Conservation (phyloP, 2,329 filamentous ascomycete genomes). For the Penicillium rolfsii region DNA sequence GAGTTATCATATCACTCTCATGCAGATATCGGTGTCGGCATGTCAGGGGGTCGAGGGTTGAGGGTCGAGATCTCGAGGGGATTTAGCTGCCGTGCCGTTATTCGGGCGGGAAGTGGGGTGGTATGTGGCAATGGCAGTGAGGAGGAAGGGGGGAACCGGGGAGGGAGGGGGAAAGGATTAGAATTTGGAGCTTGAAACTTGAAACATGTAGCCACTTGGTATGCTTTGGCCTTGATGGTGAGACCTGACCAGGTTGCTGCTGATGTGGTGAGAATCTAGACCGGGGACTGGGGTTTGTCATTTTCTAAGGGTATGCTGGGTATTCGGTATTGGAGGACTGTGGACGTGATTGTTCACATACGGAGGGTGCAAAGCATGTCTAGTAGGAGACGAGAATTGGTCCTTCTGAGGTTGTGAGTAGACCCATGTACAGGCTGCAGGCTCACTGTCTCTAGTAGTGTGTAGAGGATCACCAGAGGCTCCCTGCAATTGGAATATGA, state of each 20-base stretch:
- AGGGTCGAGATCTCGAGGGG: neutral
- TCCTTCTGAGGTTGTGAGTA: neutral
- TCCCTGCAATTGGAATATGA: neutral
- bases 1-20: neutral
- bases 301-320: neutral
- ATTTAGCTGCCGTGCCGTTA: constrained; percentile 2
- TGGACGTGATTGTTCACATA: neutral
- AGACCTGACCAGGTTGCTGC: neutral
- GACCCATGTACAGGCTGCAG: neutral
- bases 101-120: constrained; percentile 3
- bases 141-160: neutral
- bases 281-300: neutral
- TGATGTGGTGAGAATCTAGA: constrained; percentile 7
- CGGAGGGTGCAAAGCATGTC: neutral
- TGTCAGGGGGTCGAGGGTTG: neutral
- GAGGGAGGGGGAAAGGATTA: neutral
- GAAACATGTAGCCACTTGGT: constrained; percentile 4
- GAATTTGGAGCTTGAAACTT: neutral
- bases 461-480: too few species aligned
- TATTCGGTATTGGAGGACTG: neutral
- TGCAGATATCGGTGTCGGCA: neutral
- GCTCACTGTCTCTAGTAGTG: neutral
- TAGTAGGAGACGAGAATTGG: neutral
- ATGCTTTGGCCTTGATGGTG: neutral
- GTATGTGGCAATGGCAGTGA: neutral